phyloP scores from a whole-genome alignment of 2,329 filamentous ascomycete genomes.

The Huntiella moniliformis region DNA sequence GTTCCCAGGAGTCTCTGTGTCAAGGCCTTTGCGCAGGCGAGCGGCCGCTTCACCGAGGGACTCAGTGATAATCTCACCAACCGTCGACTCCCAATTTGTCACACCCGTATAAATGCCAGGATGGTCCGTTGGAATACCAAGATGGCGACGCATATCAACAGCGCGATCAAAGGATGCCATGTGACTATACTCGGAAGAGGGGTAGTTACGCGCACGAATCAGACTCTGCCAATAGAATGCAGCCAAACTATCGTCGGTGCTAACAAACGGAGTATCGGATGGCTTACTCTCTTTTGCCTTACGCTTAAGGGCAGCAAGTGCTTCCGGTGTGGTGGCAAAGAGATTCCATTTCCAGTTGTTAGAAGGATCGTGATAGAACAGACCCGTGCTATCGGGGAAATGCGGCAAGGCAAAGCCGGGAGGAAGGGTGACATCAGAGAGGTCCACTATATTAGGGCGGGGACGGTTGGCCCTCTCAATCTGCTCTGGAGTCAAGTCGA shows the following conservation, averaged over 20 bases:
- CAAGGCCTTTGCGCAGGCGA: not conserved
- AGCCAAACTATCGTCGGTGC: slow-evolving; percentile 1
- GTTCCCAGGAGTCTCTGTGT: not conserved
- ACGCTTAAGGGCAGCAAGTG: not conserved
- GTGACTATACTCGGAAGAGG: too few relatives aligned
- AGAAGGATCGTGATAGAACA: too few relatives aligned
- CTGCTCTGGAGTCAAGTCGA: not conserved
- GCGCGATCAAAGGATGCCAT: not conserved
- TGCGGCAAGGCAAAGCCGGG: not conserved
- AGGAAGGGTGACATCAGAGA: not conserved
- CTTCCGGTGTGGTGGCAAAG: too few relatives aligned
- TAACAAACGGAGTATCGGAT: not conserved
- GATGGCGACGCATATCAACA: not conserved
- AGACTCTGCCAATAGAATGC: slow-evolving; percentile 1
- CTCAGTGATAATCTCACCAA: not conserved
- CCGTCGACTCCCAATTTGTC: too few relatives aligned
- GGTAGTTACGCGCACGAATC: not conserved
- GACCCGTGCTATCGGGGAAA: not conserved
- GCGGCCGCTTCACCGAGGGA: not conserved
- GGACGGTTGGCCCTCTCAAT: not conserved
- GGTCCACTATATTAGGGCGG: not conserved
- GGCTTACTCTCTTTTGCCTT: not conserved
- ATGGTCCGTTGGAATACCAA: not conserved
- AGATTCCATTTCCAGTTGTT: too few relatives aligned
- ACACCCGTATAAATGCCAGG: not conserved